Conservation (phyloP, 169 alveolate species). For the Plasmodium gallinaceum region DNA sequence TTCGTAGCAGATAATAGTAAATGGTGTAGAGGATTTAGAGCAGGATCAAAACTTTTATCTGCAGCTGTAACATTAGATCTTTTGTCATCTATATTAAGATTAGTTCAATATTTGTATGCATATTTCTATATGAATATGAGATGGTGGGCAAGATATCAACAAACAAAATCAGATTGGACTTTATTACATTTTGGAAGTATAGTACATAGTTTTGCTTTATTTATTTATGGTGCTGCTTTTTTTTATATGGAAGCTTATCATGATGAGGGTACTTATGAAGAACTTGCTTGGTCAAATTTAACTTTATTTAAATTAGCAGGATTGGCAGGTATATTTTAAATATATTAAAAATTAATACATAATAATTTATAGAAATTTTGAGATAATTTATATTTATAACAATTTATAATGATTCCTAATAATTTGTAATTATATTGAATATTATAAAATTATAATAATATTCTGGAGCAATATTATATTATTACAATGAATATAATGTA, state of each 20-base stretch:
- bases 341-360: no score
- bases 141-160: constrained; percentile 92
- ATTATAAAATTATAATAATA: no score
- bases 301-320: constrained; percentile 89
- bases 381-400: no score
- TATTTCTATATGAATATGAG: constrained; percentile 88
- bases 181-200: constrained; percentile 88
- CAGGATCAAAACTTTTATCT: constrained; percentile 89
- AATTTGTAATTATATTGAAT: no score
- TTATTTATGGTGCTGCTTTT: constrained; percentile 89
- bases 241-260: constrained; percentile 90
- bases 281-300: constrained; percentile 89
- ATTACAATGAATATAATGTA: no score
- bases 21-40: constrained; percentile 90
- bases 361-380: no score
- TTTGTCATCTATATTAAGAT: constrained; percentile 84
- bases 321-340: constrained; percentile 78
- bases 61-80: constrained; percentile 90
- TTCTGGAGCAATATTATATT: no score
- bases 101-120: constrained; percentile 88
- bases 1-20: constrained; percentile 90
- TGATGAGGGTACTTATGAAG: constrained; percentile 91
- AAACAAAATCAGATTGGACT: constrained; percentile 91
- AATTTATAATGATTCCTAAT: no score
- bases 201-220: constrained; percentile 87